Percentiles rank a stretch among this genome's conserved stretches.
Conservation (phyloP, 2,329 filamentous ascomycete genomes). For the Myotisia sp. region DNA sequence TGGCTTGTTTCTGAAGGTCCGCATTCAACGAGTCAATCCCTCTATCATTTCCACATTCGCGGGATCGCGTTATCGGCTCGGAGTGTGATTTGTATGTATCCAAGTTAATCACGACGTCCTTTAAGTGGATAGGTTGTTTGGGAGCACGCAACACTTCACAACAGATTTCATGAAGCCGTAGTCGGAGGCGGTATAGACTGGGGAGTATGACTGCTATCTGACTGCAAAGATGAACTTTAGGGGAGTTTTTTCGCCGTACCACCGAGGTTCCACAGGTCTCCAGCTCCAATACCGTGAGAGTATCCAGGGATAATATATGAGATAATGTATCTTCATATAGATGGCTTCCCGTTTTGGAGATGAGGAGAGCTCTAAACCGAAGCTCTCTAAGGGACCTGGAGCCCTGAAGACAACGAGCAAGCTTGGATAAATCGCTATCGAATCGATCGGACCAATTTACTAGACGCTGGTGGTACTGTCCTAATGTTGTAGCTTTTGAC, state of each 20-base stretch:
- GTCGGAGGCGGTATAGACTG: neutral
- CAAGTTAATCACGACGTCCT: conserved; percentile 3
- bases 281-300: neutral
- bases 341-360: neutral
- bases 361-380: neutral
- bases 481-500: no score
- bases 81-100: conserved; percentile 2
- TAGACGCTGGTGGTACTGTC: no score
- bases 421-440: neutral
- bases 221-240: conserved; percentile 2
- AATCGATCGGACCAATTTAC: neutral
- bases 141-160: neutral
- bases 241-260: neutral
- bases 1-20: conserved; percentile 2
- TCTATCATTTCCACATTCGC: neutral
- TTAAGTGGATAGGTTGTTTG: neutral
- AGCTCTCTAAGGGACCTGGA: neutral
- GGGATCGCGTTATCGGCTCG: neutral
- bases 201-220: conserved; percentile 2
- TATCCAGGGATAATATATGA: neutral
- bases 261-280: conserved; percentile 3
- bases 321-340: neutral
- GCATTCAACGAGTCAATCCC: neutral
- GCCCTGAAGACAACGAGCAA: neutral
- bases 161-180: conserved; percentile 5